Base-by-base conservation (phyloP, 768 basidiomycete genomes). In the Agaricus subrufescens region DNA sequence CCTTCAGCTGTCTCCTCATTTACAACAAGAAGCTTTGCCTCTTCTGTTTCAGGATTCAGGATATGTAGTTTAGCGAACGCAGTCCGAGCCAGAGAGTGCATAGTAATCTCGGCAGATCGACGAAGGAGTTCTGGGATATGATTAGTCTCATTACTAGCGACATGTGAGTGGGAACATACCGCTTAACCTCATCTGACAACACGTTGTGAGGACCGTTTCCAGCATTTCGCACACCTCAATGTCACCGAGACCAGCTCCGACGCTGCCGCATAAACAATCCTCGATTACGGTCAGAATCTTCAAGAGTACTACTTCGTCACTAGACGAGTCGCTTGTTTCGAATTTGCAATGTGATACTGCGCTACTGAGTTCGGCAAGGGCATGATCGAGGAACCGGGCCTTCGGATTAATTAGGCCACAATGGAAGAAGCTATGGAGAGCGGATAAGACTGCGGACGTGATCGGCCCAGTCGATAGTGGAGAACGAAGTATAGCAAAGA, bases 191-290 rank as follows among this genome's bases (percentile, higher is more conserved):
- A 97, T 95, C 68, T 98, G 91, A 69, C 96, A 98, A 61, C 94
- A 94, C 49, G 96, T 98, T 10, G 94, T 96, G 62, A 99, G 71
- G 4, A 98, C 96, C 1, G 95, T 96, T 71, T 99, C 97, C 62
- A 99, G 75, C 88, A 99, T 94, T 72, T 98, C 97, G 67, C 97
- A 99, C 14, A 98, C 87, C 67, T 94, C 93, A 52, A 97, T 83
- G 64, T 99, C 96, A 27, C 91, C 92, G 37, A 98, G 78, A 9
- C 77, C 75, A n/a, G 72, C 68, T 1, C 91, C 88, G 29, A 91
- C 83, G 55, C 70, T 73, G 51, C 84, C 78, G 60, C 87, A 86
- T 60, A 97, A 76, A 63, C 89, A 88, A 60, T 90, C 85, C 59
- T 91, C 84, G 51, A 96, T 94, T 15, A 98, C 86, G 7, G 86